Evolutionary conservation across 768 basidiomycete species (phyloP), one percentile per base, ranked within the genome.

Genomic region (Boletus insuetus): DNA sequence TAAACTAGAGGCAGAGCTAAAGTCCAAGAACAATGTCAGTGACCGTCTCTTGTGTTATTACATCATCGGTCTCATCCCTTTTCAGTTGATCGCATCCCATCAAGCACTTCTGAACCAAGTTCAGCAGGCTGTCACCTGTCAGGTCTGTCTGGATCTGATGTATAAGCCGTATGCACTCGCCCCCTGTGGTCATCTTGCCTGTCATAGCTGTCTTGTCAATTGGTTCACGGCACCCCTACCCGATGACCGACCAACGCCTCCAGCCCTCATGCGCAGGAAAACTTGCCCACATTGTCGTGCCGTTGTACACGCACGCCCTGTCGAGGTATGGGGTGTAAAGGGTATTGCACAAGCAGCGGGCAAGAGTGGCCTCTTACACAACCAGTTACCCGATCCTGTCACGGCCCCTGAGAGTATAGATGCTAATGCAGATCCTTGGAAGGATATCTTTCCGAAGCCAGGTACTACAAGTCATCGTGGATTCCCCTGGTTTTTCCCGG

Each of bases 131-230:
- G 68, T 89, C 24, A 87, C 82, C 13, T 92, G 90, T 56, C 87
- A 91, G 67, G 85, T 92, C 57, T 92, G 90, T 64, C 75, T 91
- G 26, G 88, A 90, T 61, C 73, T 88, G 22, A 76, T 92, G 67
- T 76, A 86, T 67, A 82, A 80, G 58, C 89, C 90, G 0, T 91
- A 82, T 58, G 83, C 87, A 0, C 81, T 90, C 19, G 78, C 86
- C 0, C 88, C 89, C 1, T 91, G 89, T 54, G 89, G 89, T 6
- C 88, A 90, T 58, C 74, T 87, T 46, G 82, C 82, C 4, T 91
- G 89, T 62, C 80, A 90, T 55, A 65, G 70, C 16, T 91, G 90
- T 63, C 82, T 93, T 12, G 77, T 91, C 17, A 77, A 78, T 34
- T 93, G 90, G 90, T 93, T 92, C 69, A 84, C 80, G 5, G 76